phyloP scores from a whole-genome alignment of 179 eudicot genomes.

The Camellia oleifera region DNA sequence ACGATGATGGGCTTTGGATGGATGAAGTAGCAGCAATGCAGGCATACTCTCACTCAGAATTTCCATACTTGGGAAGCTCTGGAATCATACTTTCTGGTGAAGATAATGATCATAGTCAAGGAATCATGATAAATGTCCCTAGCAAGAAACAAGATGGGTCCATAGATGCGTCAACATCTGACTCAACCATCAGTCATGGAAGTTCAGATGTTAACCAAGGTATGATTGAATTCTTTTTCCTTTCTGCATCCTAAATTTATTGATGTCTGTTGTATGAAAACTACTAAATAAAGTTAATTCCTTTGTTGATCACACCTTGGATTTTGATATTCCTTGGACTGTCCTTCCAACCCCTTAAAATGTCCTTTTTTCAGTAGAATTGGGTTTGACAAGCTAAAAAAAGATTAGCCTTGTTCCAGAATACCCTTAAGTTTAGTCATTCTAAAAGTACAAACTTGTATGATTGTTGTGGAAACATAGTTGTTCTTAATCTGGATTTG shows the following conservation, averaged over 20 bases:
- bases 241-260: not conserved
- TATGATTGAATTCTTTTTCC: slow-evolving; percentile 14
- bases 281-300: not conserved
- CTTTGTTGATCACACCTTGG: not conserved
- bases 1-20: slow-evolving; percentile 69
- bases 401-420: not conserved
- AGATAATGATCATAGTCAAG: slow-evolving; percentile 40
- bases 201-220: slow-evolving; percentile 52
- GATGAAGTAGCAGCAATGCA: slow-evolving; percentile 89
- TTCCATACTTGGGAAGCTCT: slow-evolving; percentile 55
- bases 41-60: slow-evolving; percentile 56
- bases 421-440: not conserved
- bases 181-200: slow-evolving; percentile 51
- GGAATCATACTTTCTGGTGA: slow-evolving; percentile 62
- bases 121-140: slow-evolving; percentile 21
- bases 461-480: too few species aligned
- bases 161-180: slow-evolving; percentile 47
- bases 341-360: not conserved
- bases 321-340: not conserved
- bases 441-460: not conserved
- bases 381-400: not conserved
- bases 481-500: too few species aligned
- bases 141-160: slow-evolving; percentile 36
- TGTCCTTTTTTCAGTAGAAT: not conserved
- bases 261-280: not conserved